Conservation (phyloP, 75 land plant genomes). For the Sequoiadendron giganteum region DNA sequence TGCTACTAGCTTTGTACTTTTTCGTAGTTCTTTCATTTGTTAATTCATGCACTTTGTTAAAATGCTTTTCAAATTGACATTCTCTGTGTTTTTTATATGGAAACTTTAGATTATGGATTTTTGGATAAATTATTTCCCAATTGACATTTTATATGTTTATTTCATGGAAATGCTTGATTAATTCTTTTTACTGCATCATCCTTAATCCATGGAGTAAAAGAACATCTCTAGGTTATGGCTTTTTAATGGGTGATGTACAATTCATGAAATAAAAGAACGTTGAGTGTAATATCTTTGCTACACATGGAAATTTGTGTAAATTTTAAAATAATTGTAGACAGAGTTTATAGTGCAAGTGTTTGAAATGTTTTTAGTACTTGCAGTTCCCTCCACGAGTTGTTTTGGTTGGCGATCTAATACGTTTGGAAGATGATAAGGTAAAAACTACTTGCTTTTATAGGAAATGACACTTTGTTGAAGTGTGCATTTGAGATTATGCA, state of each 20-base stretch:
- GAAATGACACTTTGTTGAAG: neutral
- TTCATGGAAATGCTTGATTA: neutral
- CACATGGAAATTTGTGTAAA: neutral
- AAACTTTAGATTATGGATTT: neutral
- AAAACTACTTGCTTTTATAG: neutral
- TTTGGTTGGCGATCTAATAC: slow-evolving; percentile 50
- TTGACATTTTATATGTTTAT: too few relatives aligned
- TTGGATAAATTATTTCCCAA: too few relatives aligned
- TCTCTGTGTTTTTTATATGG: neutral
- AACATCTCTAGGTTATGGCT: neutral
- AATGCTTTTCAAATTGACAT: neutral
- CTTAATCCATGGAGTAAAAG: neutral
- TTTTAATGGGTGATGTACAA: neutral
- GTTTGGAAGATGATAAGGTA: slow-evolving; percentile 47
- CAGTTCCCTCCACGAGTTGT: slow-evolving; percentile 73
- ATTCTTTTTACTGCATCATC: neutral
- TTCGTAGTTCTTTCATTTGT: neutral
- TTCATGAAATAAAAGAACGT: neutral
- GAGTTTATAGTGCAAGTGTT: neutral
- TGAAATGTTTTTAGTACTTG: slow-evolving; percentile 8
- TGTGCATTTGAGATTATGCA: neutral
- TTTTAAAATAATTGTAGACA: neutral
- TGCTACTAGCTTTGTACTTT: neutral
- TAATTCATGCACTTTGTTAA: neutral
- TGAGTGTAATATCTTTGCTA: neutral